phyloP scores from a whole-genome alignment of 108 stramenopile species.

The Cylindrotheca closterium region DNA sequence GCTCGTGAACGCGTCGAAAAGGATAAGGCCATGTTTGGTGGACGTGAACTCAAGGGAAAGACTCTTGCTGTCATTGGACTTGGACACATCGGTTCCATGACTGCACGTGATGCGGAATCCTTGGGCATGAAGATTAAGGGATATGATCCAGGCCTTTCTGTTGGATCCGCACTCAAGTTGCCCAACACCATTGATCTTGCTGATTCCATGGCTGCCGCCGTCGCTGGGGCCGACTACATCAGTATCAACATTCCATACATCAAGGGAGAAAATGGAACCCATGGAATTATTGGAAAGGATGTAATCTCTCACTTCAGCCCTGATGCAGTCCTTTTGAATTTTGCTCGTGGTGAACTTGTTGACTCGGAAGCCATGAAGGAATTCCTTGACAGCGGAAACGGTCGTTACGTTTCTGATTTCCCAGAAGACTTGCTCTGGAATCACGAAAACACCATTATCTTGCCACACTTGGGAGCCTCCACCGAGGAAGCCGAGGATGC shows the following conservation, averaged over 20 bases:
- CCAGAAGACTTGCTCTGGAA: slow-evolving; percentile 87
- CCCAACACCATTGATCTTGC: slow-evolving; percentile 64
- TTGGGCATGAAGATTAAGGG: slow-evolving; percentile 91
- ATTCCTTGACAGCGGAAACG: slow-evolving; percentile 77
- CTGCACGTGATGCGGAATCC: slow-evolving; percentile 82
- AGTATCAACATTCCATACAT: slow-evolving; percentile 95
- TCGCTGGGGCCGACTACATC: slow-evolving; percentile 87
- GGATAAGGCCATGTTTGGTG: slow-evolving; percentile 93
- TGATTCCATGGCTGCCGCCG: slow-evolving; percentile 74
- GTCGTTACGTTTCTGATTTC: slow-evolving; percentile 85
- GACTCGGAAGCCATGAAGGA: slow-evolving; percentile 88
- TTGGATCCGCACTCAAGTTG: slow-evolving; percentile 81
- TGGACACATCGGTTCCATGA: slow-evolving; percentile 92
- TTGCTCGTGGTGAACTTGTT: slow-evolving; percentile 94
- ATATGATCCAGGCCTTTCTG: slow-evolving; percentile 93
- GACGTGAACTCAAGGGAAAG: slow-evolving; percentile 90
- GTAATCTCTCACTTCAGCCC: slow-evolving; percentile 76
- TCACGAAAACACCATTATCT: slow-evolving; percentile 83
- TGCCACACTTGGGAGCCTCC: slow-evolving; percentile 95
- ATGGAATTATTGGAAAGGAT: slow-evolving; percentile 83
- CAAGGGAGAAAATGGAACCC: slow-evolving; percentile 88
- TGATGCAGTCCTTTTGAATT: slow-evolving; percentile 88
- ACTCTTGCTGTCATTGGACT: slow-evolving; percentile 94
- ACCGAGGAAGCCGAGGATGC: slow-evolving; percentile 96
- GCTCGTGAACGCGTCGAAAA: slow-evolving; percentile 89